Conservation (phyloP, 441 rosid genomes). For the Codiaeum variegatum region DNA sequence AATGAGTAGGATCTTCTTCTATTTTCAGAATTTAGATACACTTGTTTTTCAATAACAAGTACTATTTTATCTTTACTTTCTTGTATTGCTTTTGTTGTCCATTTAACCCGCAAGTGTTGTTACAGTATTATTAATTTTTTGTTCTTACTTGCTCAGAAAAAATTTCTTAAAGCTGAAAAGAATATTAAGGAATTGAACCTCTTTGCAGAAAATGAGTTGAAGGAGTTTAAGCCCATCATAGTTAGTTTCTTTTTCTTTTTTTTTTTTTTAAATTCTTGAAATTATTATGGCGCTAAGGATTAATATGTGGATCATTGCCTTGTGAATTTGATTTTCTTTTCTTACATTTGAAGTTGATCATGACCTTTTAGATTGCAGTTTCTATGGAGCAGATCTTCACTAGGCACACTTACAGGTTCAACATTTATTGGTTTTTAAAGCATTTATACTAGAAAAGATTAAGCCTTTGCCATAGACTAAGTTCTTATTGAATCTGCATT, state of each 20-base stretch:
- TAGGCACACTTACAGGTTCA: constrained; percentile 87
- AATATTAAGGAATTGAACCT: constrained; percentile 60
- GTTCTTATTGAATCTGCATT: no score
- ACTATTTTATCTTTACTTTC: no score
- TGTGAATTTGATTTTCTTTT: constrained; percentile 17
- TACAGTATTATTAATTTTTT: no score
- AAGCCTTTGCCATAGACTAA: no score
- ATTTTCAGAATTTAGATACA: constrained; percentile 64
- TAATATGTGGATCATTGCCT: constrained; percentile 1
- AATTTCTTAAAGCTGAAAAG: constrained; percentile 71
- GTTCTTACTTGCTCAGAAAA: constrained; percentile 43
- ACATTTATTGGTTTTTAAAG: constrained; percentile 1
- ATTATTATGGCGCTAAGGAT: not conserved
- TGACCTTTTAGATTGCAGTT: constrained; percentile 76
- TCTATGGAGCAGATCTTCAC: constrained; percentile 84
- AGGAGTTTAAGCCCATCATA: no score
- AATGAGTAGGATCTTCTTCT: constrained; percentile 49
- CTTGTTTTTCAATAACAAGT: not conserved
- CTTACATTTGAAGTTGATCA: constrained; percentile 63
- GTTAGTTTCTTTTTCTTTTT: no score
- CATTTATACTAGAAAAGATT: no score
- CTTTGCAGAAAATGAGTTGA: constrained; percentile 73
- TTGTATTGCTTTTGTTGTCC: not conserved
- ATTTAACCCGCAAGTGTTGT: constrained; percentile 19
- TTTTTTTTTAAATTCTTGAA: not conserved